Evolutionary conservation across 2,329 filamentous ascomycete species (phyloP), one percentile per base, ranked within the genome.

Genomic region (Pyrenophora teres): DNA sequence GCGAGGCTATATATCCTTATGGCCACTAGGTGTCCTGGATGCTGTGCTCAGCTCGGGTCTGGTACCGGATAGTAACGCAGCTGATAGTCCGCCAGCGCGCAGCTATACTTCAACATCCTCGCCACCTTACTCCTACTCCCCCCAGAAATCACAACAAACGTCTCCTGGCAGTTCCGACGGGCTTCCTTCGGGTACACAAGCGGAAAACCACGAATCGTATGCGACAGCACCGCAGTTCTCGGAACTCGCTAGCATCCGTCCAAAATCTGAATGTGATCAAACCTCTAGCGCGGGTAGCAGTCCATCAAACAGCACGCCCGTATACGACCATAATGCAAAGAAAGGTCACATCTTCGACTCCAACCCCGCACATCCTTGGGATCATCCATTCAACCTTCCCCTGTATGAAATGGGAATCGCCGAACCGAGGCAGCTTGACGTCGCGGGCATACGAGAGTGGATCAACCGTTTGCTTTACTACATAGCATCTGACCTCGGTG

Each of bases 1-100:
- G 54, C 46, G 65, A 27, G 69, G 67, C 12, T 71, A 70, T 41
- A 44, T 62, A 2, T 54, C 55, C 6, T 23, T 71, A 2, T 72
- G 68, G 68, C 46, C 65, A 0, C 51, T 70, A 4, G 65, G 62
- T 7, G 60, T 62, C 8, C 63, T 70, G 57, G 64, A 68, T 37
- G 57, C 65, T 2, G 57, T 66, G 1, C 54, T 71, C 1, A 57
- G 54, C 23, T 52, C 62, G 2, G 68, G 67, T 6, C 47, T 71
- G 2, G 50, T 70, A 2, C 67, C 63, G 6, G 62, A 69, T 36
- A 59, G 53, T 1, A 55, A 48, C 15, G 40, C 51, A 16, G 39
- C 55, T n/a, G 25, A 37, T 18, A 55, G 19, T 27, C 45, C 53
- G 5, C 40, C 46, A 0, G 46, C 31, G 40, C 39, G 44, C 3